Percentiles rank a stretch among this genome's conserved stretches.
Evolutionary conservation across 1,284 basidiomycete species (phyloP).

Genomic region (Taiwanofungus camphoratus): DNA sequence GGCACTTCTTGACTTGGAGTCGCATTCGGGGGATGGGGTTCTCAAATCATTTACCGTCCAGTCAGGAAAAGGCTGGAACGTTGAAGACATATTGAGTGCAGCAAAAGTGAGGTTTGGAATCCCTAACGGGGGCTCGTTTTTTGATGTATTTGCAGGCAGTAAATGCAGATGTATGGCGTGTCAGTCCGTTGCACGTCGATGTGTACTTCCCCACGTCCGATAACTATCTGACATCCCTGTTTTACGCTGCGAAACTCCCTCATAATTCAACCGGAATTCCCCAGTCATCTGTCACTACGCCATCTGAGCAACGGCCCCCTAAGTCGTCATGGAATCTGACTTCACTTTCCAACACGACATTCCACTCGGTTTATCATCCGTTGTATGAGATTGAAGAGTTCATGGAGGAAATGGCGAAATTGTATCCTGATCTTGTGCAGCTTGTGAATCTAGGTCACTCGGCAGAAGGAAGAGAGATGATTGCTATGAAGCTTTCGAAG

Average conservation of each 20-base stretch:
- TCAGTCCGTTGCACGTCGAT: slow-evolving; percentile 20
- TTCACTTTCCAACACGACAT: slow-evolving; percentile 33
- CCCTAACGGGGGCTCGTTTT: not conserved
- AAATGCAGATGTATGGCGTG: slow-evolving; percentile 26
- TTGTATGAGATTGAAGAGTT: slow-evolving; percentile 48
- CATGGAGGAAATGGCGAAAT: slow-evolving; percentile 37
- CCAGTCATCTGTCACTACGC: not conserved
- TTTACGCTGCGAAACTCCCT: slow-evolving; percentile 6
- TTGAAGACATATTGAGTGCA: slow-evolving; percentile 12
- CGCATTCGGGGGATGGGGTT: slow-evolving; percentile 3
- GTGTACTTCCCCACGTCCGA: slow-evolving; percentile 11
- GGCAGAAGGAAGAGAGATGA: slow-evolving; percentile 50
- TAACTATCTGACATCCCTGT: slow-evolving; percentile 2
- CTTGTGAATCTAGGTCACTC: slow-evolving; percentile 45
- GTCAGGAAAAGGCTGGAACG: slow-evolving; percentile 2
- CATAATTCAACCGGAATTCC: slow-evolving; percentile 10
- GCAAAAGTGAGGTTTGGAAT: slow-evolving; percentile 14
- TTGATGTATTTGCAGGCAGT: slow-evolving; percentile 15
- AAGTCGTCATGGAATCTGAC: slow-evolving; percentile 22
- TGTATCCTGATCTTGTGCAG: slow-evolving; percentile 37
- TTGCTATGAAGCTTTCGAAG: slow-evolving; percentile 42
- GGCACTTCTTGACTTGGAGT: not conserved
- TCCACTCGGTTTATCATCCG: slow-evolving; percentile 49
- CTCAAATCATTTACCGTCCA: slow-evolving; percentile 10
- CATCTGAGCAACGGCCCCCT: not conserved